These are phyloP conservation scores for Chenopodium suecicum DNA, from an alignment of 148 eudicot species.

Conservation along the genomic window DNA sequence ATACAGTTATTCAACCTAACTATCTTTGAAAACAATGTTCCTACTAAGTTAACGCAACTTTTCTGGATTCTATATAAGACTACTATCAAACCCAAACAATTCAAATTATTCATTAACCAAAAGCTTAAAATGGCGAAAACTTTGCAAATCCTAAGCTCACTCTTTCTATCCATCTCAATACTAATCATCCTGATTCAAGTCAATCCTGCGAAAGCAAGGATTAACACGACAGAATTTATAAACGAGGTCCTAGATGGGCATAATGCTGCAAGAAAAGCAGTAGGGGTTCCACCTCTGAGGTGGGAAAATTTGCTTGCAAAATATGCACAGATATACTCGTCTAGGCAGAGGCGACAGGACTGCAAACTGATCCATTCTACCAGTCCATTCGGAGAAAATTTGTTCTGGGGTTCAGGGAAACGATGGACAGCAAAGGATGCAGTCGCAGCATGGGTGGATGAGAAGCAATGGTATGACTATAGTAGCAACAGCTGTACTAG, in stretches of 20 bases:
- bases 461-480: slow-evolving; percentile 34
- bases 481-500: slow-evolving; percentile 2
- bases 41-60: background rate
- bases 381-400: slow-evolving; percentile 22
- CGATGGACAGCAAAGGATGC: slow-evolving; percentile 27
- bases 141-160: background rate
- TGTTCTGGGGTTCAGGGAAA: slow-evolving; percentile 25
- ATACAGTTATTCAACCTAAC: no score
- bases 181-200: slow-evolving; percentile 16
- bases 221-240: slow-evolving; percentile 25
- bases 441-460: slow-evolving; percentile 31
- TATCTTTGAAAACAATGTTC: no score
- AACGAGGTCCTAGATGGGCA: slow-evolving; percentile 27
- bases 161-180: slow-evolving; percentile 5
- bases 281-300: slow-evolving; percentile 22
- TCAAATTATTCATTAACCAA: background rate
- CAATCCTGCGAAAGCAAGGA: slow-evolving; percentile 9
- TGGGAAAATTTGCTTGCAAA: slow-evolving; percentile 24
- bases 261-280: slow-evolving; percentile 27
- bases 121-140: slow-evolving; percentile 19
- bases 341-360: slow-evolving; percentile 17
- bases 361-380: slow-evolving; percentile 30
- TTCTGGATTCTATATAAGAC: slow-evolving; percentile 7
- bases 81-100: background rate
- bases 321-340: slow-evolving; percentile 30